A percentile compares a stretch with the other conserved stretches of the same genome.
Evolutionary conservation across 78 protist genomes (phyloP).

Genomic region (Isochrysis galbana): DNA sequence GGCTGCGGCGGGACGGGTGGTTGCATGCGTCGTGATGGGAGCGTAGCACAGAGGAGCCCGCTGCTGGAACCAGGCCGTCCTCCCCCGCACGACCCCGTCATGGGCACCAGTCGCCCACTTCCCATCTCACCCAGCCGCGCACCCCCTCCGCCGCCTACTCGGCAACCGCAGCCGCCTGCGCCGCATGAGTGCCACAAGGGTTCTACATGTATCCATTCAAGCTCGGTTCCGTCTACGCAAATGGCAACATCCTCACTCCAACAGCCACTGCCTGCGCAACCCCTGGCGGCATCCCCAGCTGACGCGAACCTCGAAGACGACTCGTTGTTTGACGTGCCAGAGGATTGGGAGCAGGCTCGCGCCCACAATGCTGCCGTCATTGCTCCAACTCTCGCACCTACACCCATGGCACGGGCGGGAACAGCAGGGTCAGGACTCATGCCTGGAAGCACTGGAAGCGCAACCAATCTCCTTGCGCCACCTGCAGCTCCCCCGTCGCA

Average conservation of each 20-base stretch:
- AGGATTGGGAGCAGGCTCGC: not conserved
- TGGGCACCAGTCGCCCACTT: not conserved
- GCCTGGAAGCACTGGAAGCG: too few relatives aligned
- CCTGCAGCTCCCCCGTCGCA: not conserved
- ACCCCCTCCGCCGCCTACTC: not conserved
- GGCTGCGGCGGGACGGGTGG: not conserved
- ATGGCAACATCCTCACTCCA: not conserved
- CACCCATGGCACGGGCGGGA: too few relatives aligned
- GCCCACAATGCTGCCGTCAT: not conserved
- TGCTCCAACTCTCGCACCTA: not conserved
- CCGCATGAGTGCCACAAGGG: not conserved
- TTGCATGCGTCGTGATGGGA: not conserved
- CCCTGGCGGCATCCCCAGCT: not conserved
- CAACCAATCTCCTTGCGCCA: not conserved
- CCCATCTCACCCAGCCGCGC: not conserved
- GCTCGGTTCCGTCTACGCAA: not conserved
- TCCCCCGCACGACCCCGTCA: not conserved
- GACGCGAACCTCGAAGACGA: not conserved
- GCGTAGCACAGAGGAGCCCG: not conserved
- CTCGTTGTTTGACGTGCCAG: not conserved
- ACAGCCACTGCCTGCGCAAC: not conserved
- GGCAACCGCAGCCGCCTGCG: not conserved
- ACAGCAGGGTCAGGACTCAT: too few relatives aligned
- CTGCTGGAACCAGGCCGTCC: not conserved
- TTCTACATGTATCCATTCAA: not conserved